These are phyloP conservation scores for Sphenostylis stenocarpa DNA, from an alignment of 306 rosid genomes.

Conservation along the genomic window DNA sequence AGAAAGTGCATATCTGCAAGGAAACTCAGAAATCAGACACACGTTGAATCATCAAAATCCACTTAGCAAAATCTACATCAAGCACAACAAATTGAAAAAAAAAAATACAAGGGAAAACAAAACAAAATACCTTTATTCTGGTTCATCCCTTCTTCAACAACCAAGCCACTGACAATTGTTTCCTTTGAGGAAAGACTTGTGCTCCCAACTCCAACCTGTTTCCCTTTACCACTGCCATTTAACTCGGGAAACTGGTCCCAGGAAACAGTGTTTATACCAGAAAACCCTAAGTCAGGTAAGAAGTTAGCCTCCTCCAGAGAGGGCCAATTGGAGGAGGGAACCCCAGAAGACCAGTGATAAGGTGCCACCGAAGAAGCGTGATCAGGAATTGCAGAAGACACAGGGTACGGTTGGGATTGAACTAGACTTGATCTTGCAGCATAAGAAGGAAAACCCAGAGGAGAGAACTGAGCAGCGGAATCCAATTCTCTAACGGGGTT, in stretches of 20 bases:
- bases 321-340: constrained; percentile 36
- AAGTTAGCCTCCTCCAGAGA: constrained; percentile 39
- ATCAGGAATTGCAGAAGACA: constrained; percentile 37
- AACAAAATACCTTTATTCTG: constrained; percentile 51
- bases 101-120: not conserved
- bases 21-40: not conserved
- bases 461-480: constrained; percentile 46
- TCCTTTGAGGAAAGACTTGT: constrained; percentile 39
- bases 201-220: constrained; percentile 42
- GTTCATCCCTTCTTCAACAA: constrained; percentile 40
- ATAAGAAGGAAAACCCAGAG: constrained; percentile 34
- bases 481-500: constrained; percentile 36
- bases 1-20: not conserved
- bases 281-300: constrained; percentile 35
- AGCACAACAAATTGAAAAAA: not conserved
- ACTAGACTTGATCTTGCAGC: constrained; percentile 36
- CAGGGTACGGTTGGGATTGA: constrained; percentile 50
- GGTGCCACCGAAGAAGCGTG: constrained; percentile 37
- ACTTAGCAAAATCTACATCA: not conserved
- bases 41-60: not conserved
- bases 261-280: constrained; percentile 36
- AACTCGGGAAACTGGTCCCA: constrained; percentile 54
- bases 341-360: constrained; percentile 48
- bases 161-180: constrained; percentile 24
- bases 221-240: constrained; percentile 39